Percentiles rank a stretch among this genome's conserved stretches.
phyloP scores from a whole-genome alignment of 192 early-diverging fungal genomes.

The Obelidium mucronatum region DNA sequence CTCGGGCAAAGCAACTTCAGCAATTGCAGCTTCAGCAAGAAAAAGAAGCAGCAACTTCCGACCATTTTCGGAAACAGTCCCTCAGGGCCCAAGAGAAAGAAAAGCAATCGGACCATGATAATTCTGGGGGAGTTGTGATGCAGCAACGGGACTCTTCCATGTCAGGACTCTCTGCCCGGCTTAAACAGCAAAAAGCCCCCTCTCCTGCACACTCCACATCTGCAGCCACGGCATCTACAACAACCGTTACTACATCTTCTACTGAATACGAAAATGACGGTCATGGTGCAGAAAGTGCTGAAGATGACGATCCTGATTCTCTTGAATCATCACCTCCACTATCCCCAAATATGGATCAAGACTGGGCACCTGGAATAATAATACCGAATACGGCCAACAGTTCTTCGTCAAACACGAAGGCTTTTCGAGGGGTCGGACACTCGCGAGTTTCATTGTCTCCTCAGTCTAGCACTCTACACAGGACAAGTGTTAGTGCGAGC shows the following conservation, averaged over 20 bases:
- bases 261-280: slow-evolving; percentile 6
- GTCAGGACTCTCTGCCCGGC: background rate
- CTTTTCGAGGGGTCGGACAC: background rate
- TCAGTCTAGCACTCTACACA: slow-evolving; percentile 9
- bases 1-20: no score
- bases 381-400: no score
- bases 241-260: background rate
- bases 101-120: no score
- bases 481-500: background rate
- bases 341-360: background rate
- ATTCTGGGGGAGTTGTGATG: no score
- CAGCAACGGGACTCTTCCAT: background rate
- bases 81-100: no score
- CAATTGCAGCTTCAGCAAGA: background rate
- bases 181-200: background rate
- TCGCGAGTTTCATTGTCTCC: background rate
- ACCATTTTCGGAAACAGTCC: no score
- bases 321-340: background rate
- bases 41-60: background rate
- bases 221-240: background rate
- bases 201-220: background rate
- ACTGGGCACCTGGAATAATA: no score
- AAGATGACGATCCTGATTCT: background rate
- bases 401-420: no score
- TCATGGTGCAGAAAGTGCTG: background rate